These are phyloP conservation scores for Mycena chlorophos DNA, from an alignment of 768 basidiomycete genomes.

Conservation along the genomic window DNA sequence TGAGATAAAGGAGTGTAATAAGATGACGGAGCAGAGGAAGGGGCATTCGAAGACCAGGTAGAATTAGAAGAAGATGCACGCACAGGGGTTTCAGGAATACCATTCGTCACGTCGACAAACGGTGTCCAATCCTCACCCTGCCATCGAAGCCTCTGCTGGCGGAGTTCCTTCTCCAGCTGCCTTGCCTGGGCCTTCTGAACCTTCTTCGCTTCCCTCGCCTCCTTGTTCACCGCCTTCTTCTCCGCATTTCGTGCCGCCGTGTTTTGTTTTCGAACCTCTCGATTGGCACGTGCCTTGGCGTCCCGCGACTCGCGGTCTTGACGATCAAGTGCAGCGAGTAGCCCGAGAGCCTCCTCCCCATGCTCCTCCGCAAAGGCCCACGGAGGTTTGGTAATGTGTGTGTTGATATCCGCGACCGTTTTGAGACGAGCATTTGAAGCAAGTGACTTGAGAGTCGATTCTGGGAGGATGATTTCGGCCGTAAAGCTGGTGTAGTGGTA, in stretches of 20 bases:
- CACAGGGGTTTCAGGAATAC: no score
- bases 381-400: neutral
- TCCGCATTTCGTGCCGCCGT: neutral
- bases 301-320: neutral
- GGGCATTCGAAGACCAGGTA: no score
- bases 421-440: slow-evolving; percentile 15
- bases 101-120: no score
- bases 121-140: no score
- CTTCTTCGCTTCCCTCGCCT: neutral
- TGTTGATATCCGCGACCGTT: slow-evolving; percentile 22
- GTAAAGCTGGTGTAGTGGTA: slow-evolving; percentile 19
- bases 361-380: slow-evolving; percentile 18
- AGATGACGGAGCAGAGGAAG: no score
- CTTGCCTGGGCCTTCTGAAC: no score
- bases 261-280: neutral
- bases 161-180: no score
- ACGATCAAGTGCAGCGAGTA: neutral
- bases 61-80: no score
- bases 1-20: no score
- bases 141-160: no score
- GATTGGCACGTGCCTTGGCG: neutral
- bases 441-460: slow-evolving; percentile 27
- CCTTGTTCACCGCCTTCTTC: neutral
- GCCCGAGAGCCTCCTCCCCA: slow-evolving; percentile 22
- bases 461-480: slow-evolving; percentile 26